phyloP scores from a whole-genome alignment of 2,329 filamentous ascomycete species.

The Calonectria pseudoturangicola region DNA sequence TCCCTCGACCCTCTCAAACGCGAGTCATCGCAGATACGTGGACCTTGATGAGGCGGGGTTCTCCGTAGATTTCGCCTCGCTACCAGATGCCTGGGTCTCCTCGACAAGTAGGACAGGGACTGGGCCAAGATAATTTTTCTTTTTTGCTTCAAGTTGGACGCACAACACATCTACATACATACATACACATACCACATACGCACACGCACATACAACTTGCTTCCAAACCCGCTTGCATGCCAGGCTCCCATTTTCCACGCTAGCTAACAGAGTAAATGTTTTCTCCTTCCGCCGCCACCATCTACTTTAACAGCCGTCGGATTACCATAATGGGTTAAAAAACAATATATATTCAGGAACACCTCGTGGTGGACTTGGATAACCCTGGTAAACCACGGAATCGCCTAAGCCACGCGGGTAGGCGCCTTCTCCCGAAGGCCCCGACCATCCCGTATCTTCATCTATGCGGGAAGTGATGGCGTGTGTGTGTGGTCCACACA shows the following conservation, averaged over 20 bases:
- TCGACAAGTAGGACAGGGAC: constrained; percentile 2
- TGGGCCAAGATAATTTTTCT: neutral
- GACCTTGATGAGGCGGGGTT: constrained; percentile 9
- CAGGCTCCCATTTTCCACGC: neutral
- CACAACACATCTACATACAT: neutral
- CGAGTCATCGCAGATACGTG: constrained; percentile 21
- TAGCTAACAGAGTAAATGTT: neutral
- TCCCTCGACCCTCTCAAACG: constrained; percentile 6
- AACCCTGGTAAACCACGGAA: constrained; percentile 32
- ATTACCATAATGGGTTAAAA: constrained; percentile 10
- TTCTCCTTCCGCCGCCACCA: neutral
- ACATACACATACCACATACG: neutral
- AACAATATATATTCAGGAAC: constrained; percentile 14
- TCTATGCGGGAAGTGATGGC: constrained; percentile 31
- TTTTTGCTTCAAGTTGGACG: too few species aligned
- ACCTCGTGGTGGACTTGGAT: constrained; percentile 37
- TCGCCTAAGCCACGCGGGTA: constrained; percentile 18
- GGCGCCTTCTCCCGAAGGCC: constrained; percentile 25
- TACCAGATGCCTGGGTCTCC: constrained; percentile 24
- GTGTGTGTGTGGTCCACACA: constrained; percentile 33
- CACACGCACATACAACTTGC: neutral
- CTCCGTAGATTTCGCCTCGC: constrained; percentile 25
- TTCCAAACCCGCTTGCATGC: neutral
- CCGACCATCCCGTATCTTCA: constrained; percentile 29
- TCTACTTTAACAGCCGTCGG: neutral